A percentile compares a stretch with the other conserved stretches of the same genome.
These are phyloP conservation scores for Verticillium nubilum DNA, from an alignment of 2,329 filamentous ascomycete genomes.

Conservation along the genomic window DNA sequence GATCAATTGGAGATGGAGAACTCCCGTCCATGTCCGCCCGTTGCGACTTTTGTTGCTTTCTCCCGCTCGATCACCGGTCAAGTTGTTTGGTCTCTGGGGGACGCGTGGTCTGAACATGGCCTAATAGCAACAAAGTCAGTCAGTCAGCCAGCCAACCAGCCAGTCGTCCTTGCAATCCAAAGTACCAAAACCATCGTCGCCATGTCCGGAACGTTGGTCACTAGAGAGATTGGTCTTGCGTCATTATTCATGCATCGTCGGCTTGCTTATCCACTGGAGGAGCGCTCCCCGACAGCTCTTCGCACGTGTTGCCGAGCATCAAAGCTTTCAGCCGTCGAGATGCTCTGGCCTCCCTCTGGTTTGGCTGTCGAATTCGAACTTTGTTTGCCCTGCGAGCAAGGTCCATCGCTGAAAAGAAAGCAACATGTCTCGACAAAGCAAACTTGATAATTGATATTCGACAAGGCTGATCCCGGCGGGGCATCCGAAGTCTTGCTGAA, in stretches of 20 bases:
- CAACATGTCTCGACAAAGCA: constrained; percentile 7
- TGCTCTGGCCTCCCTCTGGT: not conserved
- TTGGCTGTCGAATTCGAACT: not conserved
- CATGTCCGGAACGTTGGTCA: not conserved
- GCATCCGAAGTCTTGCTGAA: constrained; percentile 4
- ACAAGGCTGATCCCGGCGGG: constrained; percentile 14
- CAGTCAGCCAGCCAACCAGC: not conserved
- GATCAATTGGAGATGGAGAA: not conserved
- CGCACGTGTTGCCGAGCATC: not conserved
- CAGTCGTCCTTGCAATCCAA: not conserved
- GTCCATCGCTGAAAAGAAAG: constrained; percentile 9
- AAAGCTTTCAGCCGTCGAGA: not conserved
- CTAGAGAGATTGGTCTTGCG: not conserved
- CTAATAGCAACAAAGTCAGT: not conserved
- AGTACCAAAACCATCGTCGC: not conserved
- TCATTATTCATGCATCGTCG: not conserved
- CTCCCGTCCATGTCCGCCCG: not conserved
- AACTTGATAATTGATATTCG: constrained; percentile 2
- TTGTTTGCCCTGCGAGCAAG: constrained; percentile 1
- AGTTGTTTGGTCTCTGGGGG: not conserved
- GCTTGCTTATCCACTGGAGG: not conserved
- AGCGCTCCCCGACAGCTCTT: not conserved
- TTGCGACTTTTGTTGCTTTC: not conserved
- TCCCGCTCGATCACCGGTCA: not conserved
- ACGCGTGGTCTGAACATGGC: not conserved